Percentiles rank a stretch among this genome's conserved stretches.
Evolutionary conservation across 1,284 basidiomycete genomes (phyloP).

Genomic region (Pisolithus thermaeus): DNA sequence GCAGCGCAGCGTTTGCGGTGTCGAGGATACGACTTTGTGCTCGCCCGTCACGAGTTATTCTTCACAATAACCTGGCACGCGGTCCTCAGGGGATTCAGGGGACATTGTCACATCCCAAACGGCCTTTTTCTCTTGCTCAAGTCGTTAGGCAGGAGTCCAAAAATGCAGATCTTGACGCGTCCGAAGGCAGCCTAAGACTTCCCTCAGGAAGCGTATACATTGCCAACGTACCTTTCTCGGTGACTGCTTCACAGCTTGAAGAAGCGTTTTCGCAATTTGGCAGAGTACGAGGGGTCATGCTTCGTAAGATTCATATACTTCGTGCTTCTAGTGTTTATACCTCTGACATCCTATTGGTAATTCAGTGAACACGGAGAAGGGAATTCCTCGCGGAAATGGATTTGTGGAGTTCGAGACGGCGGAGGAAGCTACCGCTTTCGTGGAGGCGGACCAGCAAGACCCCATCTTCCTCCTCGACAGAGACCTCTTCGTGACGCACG

Average conservation of each 20-base stretch:
- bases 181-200: background rate
- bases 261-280: constrained; percentile 35
- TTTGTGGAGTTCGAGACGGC: constrained; percentile 38
- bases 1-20: constrained; percentile 8
- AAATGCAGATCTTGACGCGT: constrained; percentile 5
- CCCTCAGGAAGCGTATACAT: constrained; percentile 36
- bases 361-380: constrained; percentile 28
- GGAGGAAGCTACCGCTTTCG: constrained; percentile 32
- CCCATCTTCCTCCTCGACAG: constrained; percentile 42
- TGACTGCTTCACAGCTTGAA: constrained; percentile 33
- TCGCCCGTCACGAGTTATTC: constrained; percentile 13
- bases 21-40: constrained; percentile 7
- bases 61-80: background rate
- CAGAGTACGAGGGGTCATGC: constrained; percentile 24
- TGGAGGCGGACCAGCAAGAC: constrained; percentile 32
- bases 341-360: constrained; percentile 6
- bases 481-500: constrained; percentile 36
- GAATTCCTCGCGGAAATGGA: constrained; percentile 36
- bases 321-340: background rate
- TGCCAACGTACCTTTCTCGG: constrained; percentile 41
- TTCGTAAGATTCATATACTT: constrained; percentile 27
- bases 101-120: constrained; percentile 4
- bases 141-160: background rate
- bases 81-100: background rate
- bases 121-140: constrained; percentile 13